Evolutionary conservation across 805 yeast genomes (phyloP).

Genomic region (Schizosaccharomyces pombe): DNA sequence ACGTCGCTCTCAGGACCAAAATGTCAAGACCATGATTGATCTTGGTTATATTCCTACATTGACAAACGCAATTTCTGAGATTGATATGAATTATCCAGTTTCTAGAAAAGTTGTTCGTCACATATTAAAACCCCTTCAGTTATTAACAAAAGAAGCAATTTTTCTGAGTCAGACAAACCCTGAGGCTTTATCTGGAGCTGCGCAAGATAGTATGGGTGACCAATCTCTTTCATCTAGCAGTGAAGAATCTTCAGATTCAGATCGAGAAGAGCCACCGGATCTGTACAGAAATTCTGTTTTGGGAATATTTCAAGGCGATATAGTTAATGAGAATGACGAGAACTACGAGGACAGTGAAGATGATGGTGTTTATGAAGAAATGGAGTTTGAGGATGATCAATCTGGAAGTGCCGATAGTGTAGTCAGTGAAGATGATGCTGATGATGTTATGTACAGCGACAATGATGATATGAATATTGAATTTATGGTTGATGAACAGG

Average conservation of each 20-base stretch:
- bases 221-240: constrained; percentile 21
- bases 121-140: constrained; percentile 30
- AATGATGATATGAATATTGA: constrained; percentile 11
- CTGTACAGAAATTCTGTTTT: constrained; percentile 68
- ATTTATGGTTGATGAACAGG: constrained; percentile 13
- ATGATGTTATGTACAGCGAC: constrained; percentile 13
- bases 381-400: constrained; percentile 29
- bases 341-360: constrained; percentile 21
- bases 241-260: constrained; percentile 12
- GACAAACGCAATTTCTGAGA: constrained; percentile 33
- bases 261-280: constrained; percentile 53
- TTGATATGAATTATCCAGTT: constrained; percentile 55
- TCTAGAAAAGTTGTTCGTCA: constrained; percentile 35
- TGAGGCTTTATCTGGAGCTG: constrained; percentile 10
- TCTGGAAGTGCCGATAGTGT: constrained; percentile 24
- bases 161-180: constrained; percentile 9
- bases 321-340: constrained; percentile 39
- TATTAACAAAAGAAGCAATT: constrained; percentile 14
- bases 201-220: constrained; percentile 27
- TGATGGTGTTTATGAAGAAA: constrained; percentile 10
- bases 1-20: constrained; percentile 6
- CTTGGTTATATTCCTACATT: constrained; percentile 28
- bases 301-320: constrained; percentile 80
- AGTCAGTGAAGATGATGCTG: constrained; percentile 25
- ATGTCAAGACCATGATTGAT: constrained; percentile 47